phyloP scores from a whole-genome alignment of 345 rosid species.

The Nephelium lappaceum region DNA sequence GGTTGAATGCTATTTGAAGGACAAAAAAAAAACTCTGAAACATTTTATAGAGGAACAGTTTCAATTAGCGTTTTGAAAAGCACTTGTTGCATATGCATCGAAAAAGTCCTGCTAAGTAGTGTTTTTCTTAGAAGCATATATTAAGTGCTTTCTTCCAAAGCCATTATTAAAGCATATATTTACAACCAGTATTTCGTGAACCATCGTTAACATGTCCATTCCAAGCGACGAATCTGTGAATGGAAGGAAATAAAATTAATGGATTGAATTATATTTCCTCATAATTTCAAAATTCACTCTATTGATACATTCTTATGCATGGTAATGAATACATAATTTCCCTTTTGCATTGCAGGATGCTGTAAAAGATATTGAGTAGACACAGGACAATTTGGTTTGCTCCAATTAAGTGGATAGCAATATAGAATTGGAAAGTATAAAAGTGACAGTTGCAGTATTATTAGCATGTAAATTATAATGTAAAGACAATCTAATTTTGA shows the following conservation, averaged over 20 bases:
- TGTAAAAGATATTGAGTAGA: constrained; percentile 63
- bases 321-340: not conserved
- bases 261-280: not conserved
- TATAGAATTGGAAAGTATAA: constrained; percentile 11
- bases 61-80: not conserved
- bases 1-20: not conserved
- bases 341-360: constrained; percentile 59
- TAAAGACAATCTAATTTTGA: not conserved
- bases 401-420: not conserved
- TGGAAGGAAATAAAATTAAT: not conserved
- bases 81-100: not conserved
- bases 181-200: not conserved
- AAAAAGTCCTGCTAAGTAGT: not conserved
- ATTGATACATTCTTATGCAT: not conserved
- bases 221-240: not conserved
- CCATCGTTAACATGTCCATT: not conserved
- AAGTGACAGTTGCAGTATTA: not conserved
- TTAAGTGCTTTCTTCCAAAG: not conserved
- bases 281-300: not conserved
- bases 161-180: not conserved
- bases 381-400: not conserved
- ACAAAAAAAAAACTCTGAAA: too few relatives aligned
- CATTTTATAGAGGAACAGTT: too few relatives aligned
- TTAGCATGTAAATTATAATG: constrained; percentile 16
- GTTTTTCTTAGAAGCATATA: not conserved